A percentile compares a stretch with the other conserved stretches of the same genome.
phyloP scores from a whole-genome alignment of 2,329 filamentous ascomycete genomes.

The Penicillium vulpinum region DNA sequence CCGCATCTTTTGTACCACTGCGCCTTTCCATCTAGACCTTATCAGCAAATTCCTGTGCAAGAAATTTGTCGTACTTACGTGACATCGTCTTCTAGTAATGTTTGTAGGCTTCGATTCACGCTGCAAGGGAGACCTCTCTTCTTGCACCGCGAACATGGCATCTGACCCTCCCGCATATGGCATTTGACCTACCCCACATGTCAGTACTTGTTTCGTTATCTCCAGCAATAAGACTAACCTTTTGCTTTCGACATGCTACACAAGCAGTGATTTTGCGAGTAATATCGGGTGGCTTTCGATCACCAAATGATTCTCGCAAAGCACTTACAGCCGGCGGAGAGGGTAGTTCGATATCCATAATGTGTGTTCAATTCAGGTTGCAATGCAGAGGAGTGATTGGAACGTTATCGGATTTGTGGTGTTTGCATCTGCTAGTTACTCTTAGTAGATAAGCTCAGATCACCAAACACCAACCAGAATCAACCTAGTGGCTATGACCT shows the following conservation, averaged over 20 bases:
- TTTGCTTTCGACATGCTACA: conserved; percentile 34
- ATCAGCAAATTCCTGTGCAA: neutral
- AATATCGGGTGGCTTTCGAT: conserved; percentile 37
- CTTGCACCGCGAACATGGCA: conserved; percentile 44
- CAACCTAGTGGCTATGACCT: neutral
- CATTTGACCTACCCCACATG: conserved; percentile 39
- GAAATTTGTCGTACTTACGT: conserved; percentile 19
- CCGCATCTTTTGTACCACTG: conserved; percentile 39
- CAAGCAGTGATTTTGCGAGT: conserved; percentile 33
- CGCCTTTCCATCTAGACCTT: conserved; percentile 40
- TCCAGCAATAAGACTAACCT: conserved; percentile 12
- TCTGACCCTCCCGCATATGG: conserved; percentile 40
- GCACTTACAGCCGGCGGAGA: conserved; percentile 20
- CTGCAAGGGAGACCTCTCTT: conserved; percentile 43
- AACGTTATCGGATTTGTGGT: neutral
- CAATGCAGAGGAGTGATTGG: neutral
- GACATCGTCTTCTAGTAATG: conserved; percentile 44
- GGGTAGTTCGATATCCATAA: conserved; percentile 9
- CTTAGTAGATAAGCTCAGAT: no score
- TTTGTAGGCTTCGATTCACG: conserved; percentile 46
- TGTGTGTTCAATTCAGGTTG: neutral
- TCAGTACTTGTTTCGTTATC: neutral
- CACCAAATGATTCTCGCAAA: conserved; percentile 38
- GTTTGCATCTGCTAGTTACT: no score
- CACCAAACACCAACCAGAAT: neutral